Percentiles rank a stretch among this genome's conserved stretches.
These are phyloP conservation scores for Gloeophyllum trabeum DNA, from an alignment of 768 basidiomycete species.

Conservation along the genomic window DNA sequence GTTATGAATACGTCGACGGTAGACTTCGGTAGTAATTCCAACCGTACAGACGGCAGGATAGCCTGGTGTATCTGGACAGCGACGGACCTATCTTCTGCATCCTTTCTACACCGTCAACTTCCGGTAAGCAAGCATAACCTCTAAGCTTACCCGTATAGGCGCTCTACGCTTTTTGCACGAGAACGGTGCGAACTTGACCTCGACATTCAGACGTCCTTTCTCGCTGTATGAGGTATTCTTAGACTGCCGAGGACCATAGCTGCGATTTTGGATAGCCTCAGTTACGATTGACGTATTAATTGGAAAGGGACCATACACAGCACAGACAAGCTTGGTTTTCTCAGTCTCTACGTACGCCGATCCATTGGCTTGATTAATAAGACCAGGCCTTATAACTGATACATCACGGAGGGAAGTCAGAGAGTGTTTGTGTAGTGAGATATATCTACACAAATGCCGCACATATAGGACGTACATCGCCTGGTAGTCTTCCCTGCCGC, in stretches of 20 bases:
- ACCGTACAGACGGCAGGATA: conserved; percentile 69
- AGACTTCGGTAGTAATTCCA: conserved; percentile 90
- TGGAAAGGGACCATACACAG: conserved; percentile 56
- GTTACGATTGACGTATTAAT: no score
- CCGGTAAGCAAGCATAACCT: neutral
- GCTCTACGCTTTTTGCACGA: conserved; percentile 69
- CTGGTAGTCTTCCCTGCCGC: conserved; percentile 39
- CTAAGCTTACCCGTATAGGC: conserved; percentile 66
- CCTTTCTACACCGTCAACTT: conserved; percentile 32
- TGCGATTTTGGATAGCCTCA: no score
- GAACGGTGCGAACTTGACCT: conserved; percentile 95
- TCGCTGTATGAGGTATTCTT: conserved; percentile 78
- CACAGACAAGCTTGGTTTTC: conserved; percentile 87
- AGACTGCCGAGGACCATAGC: conserved; percentile 80
- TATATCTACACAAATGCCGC: no score
- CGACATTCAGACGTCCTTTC: conserved; percentile 82
- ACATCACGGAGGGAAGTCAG: no score
- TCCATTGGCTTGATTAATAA: conserved; percentile 91
- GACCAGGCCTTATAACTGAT: conserved; percentile 78
- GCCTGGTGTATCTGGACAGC: conserved; percentile 81
- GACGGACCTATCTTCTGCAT: conserved; percentile 86
- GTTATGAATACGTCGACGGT: conserved; percentile 87
- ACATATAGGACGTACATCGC: conserved; percentile 86
- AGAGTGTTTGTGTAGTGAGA: no score
- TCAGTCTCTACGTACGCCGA: conserved; percentile 95